Conservation (phyloP, 768 basidiomycete genomes). For the Macrocybe gigantea region DNA sequence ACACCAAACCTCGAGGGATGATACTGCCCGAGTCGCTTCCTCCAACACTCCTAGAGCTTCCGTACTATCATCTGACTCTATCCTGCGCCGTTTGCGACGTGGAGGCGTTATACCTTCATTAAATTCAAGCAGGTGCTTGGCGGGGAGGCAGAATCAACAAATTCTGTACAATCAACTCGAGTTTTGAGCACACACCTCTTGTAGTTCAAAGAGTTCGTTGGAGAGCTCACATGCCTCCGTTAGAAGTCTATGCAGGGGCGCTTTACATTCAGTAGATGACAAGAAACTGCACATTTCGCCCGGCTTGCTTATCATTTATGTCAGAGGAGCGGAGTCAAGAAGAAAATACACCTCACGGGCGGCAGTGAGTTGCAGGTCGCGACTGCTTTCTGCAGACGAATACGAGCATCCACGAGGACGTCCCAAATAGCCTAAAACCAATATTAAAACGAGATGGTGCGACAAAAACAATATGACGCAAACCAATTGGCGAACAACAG, state of each 20-base stretch:
- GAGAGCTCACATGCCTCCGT: constrained; percentile 56
- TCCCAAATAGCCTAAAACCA: constrained; percentile 73
- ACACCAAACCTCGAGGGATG: constrained; percentile 49
- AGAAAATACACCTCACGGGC: constrained; percentile 32
- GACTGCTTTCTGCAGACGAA: constrained; percentile 78
- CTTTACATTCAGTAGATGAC: constrained; percentile 33
- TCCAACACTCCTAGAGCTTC: constrained; percentile 30
- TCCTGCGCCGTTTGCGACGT: constrained; percentile 52
- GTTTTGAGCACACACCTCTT: constrained; percentile 42
- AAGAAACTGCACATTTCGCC: constrained; percentile 29
- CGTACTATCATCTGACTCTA: constrained; percentile 22
- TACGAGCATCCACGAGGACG: constrained; percentile 81
- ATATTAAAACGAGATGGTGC: constrained; percentile 3
- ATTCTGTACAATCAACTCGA: no score
- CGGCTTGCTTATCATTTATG: constrained; percentile 19
- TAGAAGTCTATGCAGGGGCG: constrained; percentile 47
- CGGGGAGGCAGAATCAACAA: no score
- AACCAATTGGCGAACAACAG: constrained; percentile 80
- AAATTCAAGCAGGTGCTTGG: constrained; percentile 36
- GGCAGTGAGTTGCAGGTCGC: constrained; percentile 60
- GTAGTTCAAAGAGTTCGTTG: constrained; percentile 61
- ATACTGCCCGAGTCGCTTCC: constrained; percentile 34
- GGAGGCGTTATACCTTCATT: constrained; percentile 45
- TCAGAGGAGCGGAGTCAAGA: constrained; percentile 4
- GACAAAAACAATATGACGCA: constrained; percentile 18